Base-by-base conservation (phyloP, 257 asterid species). In the Capsicum pubescens region DNA sequence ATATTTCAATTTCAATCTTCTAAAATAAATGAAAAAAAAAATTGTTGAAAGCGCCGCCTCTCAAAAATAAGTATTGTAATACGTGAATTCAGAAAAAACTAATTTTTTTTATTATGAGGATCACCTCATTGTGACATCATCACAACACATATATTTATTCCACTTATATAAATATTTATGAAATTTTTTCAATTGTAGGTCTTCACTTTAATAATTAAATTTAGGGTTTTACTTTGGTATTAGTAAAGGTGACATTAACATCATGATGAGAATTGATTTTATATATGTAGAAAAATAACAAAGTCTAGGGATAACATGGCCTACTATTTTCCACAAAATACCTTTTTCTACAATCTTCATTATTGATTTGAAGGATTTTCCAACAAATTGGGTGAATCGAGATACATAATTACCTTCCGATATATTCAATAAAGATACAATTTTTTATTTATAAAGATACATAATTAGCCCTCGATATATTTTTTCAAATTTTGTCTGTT, bases 161-260 rank as follows among this genome's bases (percentile, higher is more conserved):
- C 42, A 46, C n/a, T 19, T 48, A 46, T 19, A 11, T 46, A 46
- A 46, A 46, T 70, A n/a, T 19, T 19, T 11, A 48, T 74, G 59
- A 19, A 39, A 74, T 11, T 74, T 21, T 50, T 50, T 7, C 3
- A 74, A 4, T 50, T 74, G 19, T 74, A 13, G 60, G 80, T 74
- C 80, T 74, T 74, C 39, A 48, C 44, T 50, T 48, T 74, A 74
- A 74, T 74, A 19, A 74, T 74, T 74, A 12, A 72, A 4, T 50
- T 5, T 74, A 74, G 60, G 60, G 80, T 74, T 72, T 74, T 74
- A 48, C 80, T 52, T 74, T 74, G 58, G 19, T 50, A 50, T 69
- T 69, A 39, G 32, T 39, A 39, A 69, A 69, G 12, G 32, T 26
- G 8, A 9, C 12, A 15, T 69, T 35, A 13, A 12, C 10, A 70